Percentiles rank a stretch among this genome's conserved stretches.
Conservation (phyloP, 495 filamentous ascomycete species). For the Baudoinia panamericana region DNA sequence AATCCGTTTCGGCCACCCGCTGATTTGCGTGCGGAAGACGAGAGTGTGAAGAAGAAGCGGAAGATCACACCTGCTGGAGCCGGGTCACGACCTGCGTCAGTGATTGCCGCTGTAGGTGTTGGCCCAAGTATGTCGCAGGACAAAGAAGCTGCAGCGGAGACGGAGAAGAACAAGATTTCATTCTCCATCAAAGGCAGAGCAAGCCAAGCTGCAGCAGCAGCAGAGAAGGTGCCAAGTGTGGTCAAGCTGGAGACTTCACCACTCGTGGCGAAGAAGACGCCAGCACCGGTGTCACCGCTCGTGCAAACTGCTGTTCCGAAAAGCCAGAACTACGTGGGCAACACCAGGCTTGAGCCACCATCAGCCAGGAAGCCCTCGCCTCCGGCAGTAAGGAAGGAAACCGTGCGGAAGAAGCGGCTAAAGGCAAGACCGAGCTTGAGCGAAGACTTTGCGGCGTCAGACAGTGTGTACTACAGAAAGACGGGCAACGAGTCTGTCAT, state of each 20-base stretch:
- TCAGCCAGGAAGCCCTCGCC: slow-evolving; percentile 28
- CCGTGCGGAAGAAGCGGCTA: slow-evolving; percentile 52
- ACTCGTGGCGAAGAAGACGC: slow-evolving; percentile 11
- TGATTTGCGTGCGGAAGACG: slow-evolving; percentile 51
- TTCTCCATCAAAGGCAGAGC: slow-evolving; percentile 21
- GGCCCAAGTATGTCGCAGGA: neutral
- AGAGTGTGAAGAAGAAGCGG: slow-evolving; percentile 34
- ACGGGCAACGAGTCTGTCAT: slow-evolving; percentile 91
- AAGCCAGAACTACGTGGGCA: slow-evolving; percentile 19
- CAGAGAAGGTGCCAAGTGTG: slow-evolving; percentile 3
- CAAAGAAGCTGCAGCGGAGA: slow-evolving; percentile 6
- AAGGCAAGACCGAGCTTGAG: slow-evolving; percentile 60
- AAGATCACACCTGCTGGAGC: slow-evolving; percentile 18
- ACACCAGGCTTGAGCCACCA: slow-evolving; percentile 9
- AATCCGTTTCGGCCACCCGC: slow-evolving; percentile 50
- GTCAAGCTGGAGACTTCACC: slow-evolving; percentile 12
- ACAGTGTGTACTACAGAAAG: slow-evolving; percentile 82
- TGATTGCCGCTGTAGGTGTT: neutral
- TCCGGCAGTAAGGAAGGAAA: slow-evolving; percentile 42
- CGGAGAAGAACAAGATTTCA: slow-evolving; percentile 19
- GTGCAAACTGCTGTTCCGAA: slow-evolving; percentile 14
- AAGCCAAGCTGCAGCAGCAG: neutral
- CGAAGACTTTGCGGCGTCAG: slow-evolving; percentile 57
- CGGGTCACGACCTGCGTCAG: too few species aligned
- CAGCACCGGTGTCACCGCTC: slow-evolving; percentile 14